These are phyloP conservation scores for Larix kaempferi DNA, from an alignment of 75 land plant species.

Conservation along the genomic window DNA sequence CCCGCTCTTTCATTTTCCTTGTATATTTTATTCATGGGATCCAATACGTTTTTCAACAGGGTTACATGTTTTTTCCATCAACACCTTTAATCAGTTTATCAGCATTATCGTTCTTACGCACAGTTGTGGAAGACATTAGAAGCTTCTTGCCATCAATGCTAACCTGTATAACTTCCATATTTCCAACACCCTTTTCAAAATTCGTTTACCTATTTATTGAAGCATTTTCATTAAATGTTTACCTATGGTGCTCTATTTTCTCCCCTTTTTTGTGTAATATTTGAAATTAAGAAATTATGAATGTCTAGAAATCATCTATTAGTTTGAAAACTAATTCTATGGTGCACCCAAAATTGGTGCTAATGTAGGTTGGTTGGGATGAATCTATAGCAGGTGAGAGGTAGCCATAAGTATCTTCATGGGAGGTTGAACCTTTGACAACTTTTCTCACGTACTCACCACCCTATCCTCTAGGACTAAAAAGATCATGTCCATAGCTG, in stretches of 20 bases:
- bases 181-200: no score
- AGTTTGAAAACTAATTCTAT: background rate
- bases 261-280: background rate
- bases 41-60: no score
- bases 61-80: no score
- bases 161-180: no score
- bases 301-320: background rate
- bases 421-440: conserved; percentile 78
- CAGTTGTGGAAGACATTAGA: no score
- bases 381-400: conserved; percentile 75
- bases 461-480: conserved; percentile 44
- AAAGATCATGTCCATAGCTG: conserved; percentile 49
- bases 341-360: background rate
- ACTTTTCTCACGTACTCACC: conserved; percentile 70
- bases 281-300: background rate
- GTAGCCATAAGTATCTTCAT: conserved; percentile 59
- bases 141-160: no score
- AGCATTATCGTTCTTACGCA: no score
- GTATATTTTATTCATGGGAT: no score
- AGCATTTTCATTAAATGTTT: no score
- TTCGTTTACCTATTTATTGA: no score
- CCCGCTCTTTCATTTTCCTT: background rate
- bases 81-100: no score
- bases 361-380: conserved; percentile 73
- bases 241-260: background rate